These are phyloP conservation scores for Nakazawaea wickerhamii DNA, from an alignment of 805 yeast genomes.

Conservation along the genomic window DNA sequence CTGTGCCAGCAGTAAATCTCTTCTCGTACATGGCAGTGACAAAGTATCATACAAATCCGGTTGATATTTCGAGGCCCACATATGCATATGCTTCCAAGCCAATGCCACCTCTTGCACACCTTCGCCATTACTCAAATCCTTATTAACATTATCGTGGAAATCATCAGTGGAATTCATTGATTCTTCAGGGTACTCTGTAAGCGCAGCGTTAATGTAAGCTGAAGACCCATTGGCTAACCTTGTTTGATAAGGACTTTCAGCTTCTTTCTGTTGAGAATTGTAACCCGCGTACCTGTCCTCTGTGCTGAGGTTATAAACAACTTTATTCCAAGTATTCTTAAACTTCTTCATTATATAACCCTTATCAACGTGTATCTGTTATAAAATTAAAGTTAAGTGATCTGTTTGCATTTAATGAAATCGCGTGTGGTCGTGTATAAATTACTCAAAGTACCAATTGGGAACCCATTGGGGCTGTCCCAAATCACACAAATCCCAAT, in stretches of 20 bases:
- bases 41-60: slow-evolving; percentile 70
- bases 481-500: not conserved
- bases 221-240: slow-evolving; percentile 29
- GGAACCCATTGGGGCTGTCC: not conserved
- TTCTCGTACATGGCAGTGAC: slow-evolving; percentile 63
- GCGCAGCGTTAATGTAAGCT: slow-evolving; percentile 12
- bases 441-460: too few species aligned
- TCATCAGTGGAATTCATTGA: slow-evolving; percentile 27
- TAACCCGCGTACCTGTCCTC: slow-evolving; percentile 62
- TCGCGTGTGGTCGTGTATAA: too few species aligned
- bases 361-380: not conserved
- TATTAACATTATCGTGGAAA: slow-evolving; percentile 30
- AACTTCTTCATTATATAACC: slow-evolving; percentile 39
- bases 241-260: slow-evolving; percentile 28
- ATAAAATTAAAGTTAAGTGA: not conserved
- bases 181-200: slow-evolving; percentile 22
- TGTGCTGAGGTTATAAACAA: slow-evolving; percentile 59
- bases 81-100: slow-evolving; percentile 80
- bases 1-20: slow-evolving; percentile 74
- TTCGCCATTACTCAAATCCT: slow-evolving; percentile 17
- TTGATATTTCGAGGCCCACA: slow-evolving; percentile 62
- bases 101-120: slow-evolving; percentile 71
- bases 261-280: slow-evolving; percentile 9
- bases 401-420: too few species aligned
- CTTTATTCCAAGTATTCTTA: slow-evolving; percentile 15